Evolutionary conservation across 2,329 filamentous ascomycete genomes (phyloP).

Genomic region (Tolypocladium tundrense): DNA sequence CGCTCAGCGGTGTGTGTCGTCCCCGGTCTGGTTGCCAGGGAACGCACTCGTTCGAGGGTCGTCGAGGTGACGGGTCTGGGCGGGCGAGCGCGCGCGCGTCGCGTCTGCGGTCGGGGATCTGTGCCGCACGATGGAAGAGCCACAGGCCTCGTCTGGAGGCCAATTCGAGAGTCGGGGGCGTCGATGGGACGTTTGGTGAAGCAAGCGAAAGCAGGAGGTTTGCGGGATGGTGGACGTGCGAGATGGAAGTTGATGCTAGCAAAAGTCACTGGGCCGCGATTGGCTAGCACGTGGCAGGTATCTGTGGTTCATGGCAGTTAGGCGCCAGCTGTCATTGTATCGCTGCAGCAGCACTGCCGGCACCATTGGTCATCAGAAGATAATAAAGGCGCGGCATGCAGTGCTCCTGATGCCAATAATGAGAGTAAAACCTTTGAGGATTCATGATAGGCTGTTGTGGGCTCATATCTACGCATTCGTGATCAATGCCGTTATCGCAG

Average conservation of each 20-base stretch:
- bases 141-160: constrained; percentile 1
- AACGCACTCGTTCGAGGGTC: neutral
- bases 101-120: neutral
- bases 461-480: neutral
- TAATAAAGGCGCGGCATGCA: neutral
- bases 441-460: neutral
- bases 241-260: constrained; percentile 5
- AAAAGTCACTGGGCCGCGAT: constrained; percentile 8
- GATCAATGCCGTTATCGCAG: neutral
- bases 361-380: fast-evolving
- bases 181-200: neutral
- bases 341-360: neutral
- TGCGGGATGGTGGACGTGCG: constrained; percentile 4
- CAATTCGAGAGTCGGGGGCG: constrained; percentile 1
- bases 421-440: neutral
- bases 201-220: constrained; percentile 1
- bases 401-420: neutral
- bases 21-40: neutral
- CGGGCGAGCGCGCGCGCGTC: neutral
- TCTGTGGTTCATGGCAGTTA: constrained; percentile 1
- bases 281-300: constrained; percentile 7
- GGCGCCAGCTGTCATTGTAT: neutral
- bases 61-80: neutral
- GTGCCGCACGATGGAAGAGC: neutral
- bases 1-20: neutral